Percentiles rank a stretch among this genome's conserved stretches.
Evolutionary conservation across 2,329 filamentous ascomycete species (phyloP).

Genomic region (Pseudogymnoascus pannorum): DNA sequence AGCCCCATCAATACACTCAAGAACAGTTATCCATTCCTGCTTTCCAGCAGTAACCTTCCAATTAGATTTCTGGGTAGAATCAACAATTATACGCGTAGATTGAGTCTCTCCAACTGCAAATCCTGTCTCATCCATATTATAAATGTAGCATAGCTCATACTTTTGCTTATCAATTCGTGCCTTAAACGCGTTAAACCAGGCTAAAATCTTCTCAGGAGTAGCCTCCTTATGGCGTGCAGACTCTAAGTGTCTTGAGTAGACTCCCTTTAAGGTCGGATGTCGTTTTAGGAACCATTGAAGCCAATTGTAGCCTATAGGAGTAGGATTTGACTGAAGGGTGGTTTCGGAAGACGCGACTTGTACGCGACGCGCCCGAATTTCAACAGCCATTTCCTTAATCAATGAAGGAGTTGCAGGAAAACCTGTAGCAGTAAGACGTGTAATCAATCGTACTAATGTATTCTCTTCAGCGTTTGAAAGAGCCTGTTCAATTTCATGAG

Average conservation of each 20-base stretch:
- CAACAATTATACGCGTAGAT: neutral
- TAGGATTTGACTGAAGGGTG: neutral
- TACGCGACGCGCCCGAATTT: neutral
- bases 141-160: neutral
- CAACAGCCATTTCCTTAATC: neutral
- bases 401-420: neutral
- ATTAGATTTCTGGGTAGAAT: neutral
- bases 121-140: conserved; percentile 10
- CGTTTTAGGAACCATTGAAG: too few relatives aligned
- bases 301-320: too few relatives aligned
- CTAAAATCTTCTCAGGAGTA: neutral
- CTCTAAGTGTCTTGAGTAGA: neutral
- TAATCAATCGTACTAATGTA: neutral
- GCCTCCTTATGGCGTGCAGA: neutral
- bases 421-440: neutral
- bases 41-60: neutral
- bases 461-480: neutral
- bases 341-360: neutral
- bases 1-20: too few relatives aligned
- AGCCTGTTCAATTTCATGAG: neutral
- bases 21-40: too few relatives aligned
- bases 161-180: neutral
- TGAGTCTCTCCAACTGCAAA: neutral
- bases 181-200: neutral
- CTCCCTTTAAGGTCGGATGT: neutral